Evolutionary conservation across 495 filamentous ascomycete genomes (phyloP).

Genomic region (Penicillium bovifimosum): DNA sequence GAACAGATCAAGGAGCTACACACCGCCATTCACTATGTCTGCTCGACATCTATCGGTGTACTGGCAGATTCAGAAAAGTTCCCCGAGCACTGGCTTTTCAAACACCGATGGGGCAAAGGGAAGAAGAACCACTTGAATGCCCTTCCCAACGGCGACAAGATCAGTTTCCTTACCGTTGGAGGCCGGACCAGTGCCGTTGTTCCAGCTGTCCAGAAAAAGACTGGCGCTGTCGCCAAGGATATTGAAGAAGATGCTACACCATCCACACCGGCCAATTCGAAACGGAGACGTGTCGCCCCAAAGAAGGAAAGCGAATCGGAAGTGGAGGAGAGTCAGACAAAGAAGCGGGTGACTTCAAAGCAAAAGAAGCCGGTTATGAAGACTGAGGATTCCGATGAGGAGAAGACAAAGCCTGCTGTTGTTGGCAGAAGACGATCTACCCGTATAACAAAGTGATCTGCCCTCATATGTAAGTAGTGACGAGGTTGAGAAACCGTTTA

Average conservation of each 20-base stretch:
- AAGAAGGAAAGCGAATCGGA: constrained; percentile 33
- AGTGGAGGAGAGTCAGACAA: constrained; percentile 19
- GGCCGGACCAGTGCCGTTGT: constrained; percentile 85
- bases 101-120: constrained; percentile 85
- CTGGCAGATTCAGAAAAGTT: constrained; percentile 79
- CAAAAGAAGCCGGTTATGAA: constrained; percentile 23
- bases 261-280: constrained; percentile 20
- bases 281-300: constrained; percentile 31
- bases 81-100: constrained; percentile 87
- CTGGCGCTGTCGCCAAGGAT: constrained; percentile 42
- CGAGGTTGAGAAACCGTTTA: no score
- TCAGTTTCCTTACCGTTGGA: constrained; percentile 79
- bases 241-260: constrained; percentile 22
- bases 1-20: constrained; percentile 68
- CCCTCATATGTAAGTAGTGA: no score
- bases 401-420: constrained; percentile 7
- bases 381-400: constrained; percentile 20
- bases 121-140: constrained; percentile 62
- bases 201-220: constrained; percentile 81
- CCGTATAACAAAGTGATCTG: constrained; percentile 13
- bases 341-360: constrained; percentile 19
- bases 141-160: constrained; percentile 77
- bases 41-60: constrained; percentile 68
- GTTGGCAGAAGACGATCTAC: constrained; percentile 35
- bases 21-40: constrained; percentile 70